These are phyloP conservation scores for Lachnellula occidentalis DNA, from an alignment of 2,329 filamentous ascomycete species.

Conservation along the genomic window DNA sequence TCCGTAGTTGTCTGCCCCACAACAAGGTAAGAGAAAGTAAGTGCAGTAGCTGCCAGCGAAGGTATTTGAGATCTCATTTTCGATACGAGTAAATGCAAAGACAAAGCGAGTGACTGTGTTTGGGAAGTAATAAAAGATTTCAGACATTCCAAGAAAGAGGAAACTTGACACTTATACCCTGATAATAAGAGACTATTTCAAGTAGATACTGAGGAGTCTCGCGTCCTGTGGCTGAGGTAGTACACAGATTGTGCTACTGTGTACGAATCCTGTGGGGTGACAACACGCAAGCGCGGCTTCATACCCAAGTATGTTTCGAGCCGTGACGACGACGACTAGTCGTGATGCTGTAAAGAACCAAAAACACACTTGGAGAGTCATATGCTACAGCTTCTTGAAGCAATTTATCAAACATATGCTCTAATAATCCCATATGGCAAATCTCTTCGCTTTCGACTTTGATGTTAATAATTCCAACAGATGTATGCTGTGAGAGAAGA, in stretches of 20 bases:
- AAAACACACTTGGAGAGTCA: not conserved
- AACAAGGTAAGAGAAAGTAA: slow-evolving; percentile 35
- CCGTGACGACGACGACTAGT: not conserved
- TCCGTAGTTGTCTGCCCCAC: slow-evolving; percentile 68
- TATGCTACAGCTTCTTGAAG: not conserved
- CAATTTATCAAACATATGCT: not conserved
- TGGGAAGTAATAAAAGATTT: not conserved
- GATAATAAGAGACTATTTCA: not conserved
- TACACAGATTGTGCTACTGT: not conserved
- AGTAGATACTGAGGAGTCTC: not conserved
- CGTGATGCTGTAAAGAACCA: not conserved
- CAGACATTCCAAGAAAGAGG: not conserved
- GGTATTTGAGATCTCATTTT: slow-evolving; percentile 10
- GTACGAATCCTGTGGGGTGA: slow-evolving; percentile 6
- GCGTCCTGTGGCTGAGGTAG: slow-evolving; percentile 1
- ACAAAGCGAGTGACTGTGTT: not conserved
- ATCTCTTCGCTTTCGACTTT: not conserved
- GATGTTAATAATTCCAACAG: not conserved
- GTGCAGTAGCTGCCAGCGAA: slow-evolving; percentile 7
- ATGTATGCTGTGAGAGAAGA: not conserved
- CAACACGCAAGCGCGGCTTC: not conserved
- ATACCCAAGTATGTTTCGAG: not conserved
- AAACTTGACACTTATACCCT: not conserved
- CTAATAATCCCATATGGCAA: not conserved
- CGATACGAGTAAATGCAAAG: not conserved